Base-by-base conservation (phyloP, 106 monocot species). In the Apostasia shenzhenica region DNA sequence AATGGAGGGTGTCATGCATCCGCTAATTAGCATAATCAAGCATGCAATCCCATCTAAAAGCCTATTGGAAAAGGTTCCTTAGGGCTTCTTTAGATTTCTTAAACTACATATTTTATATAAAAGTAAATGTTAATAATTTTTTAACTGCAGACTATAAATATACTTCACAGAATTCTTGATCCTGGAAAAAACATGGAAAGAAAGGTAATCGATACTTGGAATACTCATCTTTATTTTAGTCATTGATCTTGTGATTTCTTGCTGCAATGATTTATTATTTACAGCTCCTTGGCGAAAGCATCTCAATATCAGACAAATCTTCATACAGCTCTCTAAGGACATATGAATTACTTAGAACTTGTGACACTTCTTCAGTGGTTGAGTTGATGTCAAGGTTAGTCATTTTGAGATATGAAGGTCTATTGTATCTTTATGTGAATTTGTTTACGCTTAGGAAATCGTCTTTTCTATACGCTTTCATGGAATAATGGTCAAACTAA, bases 41-140 rank as follows among this genome's bases (percentile, higher is more conserved):
- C 73, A 62, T 55, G 38, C 64, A 77, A 67, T 60, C 48, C 55
- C 74, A 50, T 65, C 90, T 72, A 61, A 65, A 67, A 73, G 46
- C 43, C 63, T 83, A 48, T 67, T 80, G 51, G 84, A 90, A 74
- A 90, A 87, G 94, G 94, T 94, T 59, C 8, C 67, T 52, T 61
- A 39, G 38, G 62, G 38, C 39, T 26, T 13, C n/a, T 4, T 44
- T 41, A 13, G 12, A 45, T 46, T 48, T 5, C n/a, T 2, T 37
- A 39, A 43, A 50, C 26, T 53, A 43, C 51, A 48, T 14, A 4
- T 8, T 50, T 48, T 55, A 10, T 12, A 54, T 13, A 5, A 37
- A 13, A 45, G 6, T 1, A 61, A 41, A 39, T 56, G 57, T 55
- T 75, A 37, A 78, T 26, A 69, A 68, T 37, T 63, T 64, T 78